Percentiles rank a stretch among this genome's conserved stretches.
These are phyloP conservation scores for Allomyces macrogynus DNA, from an alignment of 192 early-diverging fungal genomes.

Conservation along the genomic window DNA sequence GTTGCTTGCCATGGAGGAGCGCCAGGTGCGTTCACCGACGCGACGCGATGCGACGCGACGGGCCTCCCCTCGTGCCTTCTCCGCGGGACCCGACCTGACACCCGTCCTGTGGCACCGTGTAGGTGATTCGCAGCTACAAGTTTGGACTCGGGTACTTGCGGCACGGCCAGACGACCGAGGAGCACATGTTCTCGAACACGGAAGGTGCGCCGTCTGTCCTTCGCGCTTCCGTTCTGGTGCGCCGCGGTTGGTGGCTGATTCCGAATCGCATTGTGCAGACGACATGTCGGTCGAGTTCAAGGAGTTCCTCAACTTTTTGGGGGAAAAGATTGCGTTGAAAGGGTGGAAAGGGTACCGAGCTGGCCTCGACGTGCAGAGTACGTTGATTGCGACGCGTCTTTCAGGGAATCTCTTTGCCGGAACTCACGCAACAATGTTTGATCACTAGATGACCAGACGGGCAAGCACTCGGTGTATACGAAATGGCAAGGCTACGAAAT, in stretches of 20 bases:
- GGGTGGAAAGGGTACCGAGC: slow-evolving; percentile 53
- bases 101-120: neutral
- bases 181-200: slow-evolving; percentile 24
- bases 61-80: neutral
- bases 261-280: slow-evolving; percentile 12
- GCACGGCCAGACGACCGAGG: slow-evolving; percentile 24
- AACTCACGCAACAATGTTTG: neutral
- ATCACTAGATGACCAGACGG: slow-evolving; percentile 35
- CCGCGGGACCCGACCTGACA: neutral
- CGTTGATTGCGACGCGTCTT: slow-evolving; percentile 2
- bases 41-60: neutral
- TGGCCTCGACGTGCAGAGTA: slow-evolving; percentile 41
- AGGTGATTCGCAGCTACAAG: slow-evolving; percentile 43
- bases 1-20: slow-evolving; percentile 41
- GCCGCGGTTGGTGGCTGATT: neutral
- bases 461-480: slow-evolving; percentile 43
- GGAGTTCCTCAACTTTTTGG: slow-evolving; percentile 44
- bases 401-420: neutral
- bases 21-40: slow-evolving; percentile 13
- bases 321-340: slow-evolving; percentile 41
- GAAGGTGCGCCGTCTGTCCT: slow-evolving; percentile 7
- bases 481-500: slow-evolving; percentile 51
- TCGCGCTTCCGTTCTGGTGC: neutral
- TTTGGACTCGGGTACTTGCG: slow-evolving; percentile 40
- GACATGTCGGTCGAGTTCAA: slow-evolving; percentile 33